A percentile compares a stretch with the other conserved stretches of the same genome.
Conservation (phyloP, 768 basidiomycete species). For the Rhodotorula babjevae region DNA sequence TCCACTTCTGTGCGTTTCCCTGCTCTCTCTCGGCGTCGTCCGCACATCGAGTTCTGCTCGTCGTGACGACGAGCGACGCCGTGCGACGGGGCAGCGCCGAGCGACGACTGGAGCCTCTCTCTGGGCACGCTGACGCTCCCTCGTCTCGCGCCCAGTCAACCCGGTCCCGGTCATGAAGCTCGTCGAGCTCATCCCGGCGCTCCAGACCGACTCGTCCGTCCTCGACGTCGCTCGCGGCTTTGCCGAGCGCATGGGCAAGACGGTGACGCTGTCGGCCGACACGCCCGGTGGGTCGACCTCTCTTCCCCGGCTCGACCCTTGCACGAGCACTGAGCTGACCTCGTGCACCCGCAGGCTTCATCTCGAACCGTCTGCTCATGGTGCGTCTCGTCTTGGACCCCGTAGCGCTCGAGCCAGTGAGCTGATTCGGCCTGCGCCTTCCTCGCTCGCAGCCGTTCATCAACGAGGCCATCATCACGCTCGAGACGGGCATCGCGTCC, state of each 20-base stretch:
- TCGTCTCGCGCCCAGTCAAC: slow-evolving; percentile 55
- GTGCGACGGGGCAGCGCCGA: no score
- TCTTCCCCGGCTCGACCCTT: not conserved
- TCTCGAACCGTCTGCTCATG: slow-evolving; percentile 58
- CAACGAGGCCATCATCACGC: slow-evolving; percentile 91
- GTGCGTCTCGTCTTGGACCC: not conserved
- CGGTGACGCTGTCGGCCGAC: slow-evolving; percentile 84
- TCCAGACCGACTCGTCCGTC: slow-evolving; percentile 77
- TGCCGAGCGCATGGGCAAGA: slow-evolving; percentile 84
- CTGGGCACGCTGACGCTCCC: not conserved
- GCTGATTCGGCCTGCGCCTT: no score
- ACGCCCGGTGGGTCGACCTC: slow-evolving; percentile 60
- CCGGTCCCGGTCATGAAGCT: slow-evolving; percentile 97
- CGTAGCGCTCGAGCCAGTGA: no score
- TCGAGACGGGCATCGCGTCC: slow-evolving; percentile 89
- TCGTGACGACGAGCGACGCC: no score
- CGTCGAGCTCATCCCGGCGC: slow-evolving; percentile 87
- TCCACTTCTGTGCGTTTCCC: slow-evolving; percentile 23
- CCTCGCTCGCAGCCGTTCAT: slow-evolving; percentile 61
- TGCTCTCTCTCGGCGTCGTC: no score
- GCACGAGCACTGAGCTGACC: no score
- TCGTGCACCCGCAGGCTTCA: slow-evolving; percentile 17
- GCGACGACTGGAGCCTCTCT: no score
- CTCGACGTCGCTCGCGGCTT: slow-evolving; percentile 72
- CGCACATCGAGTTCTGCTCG: no score